These are phyloP conservation scores for Diaporthe nobilis DNA, from an alignment of 2,329 filamentous ascomycete species.

Conservation along the genomic window DNA sequence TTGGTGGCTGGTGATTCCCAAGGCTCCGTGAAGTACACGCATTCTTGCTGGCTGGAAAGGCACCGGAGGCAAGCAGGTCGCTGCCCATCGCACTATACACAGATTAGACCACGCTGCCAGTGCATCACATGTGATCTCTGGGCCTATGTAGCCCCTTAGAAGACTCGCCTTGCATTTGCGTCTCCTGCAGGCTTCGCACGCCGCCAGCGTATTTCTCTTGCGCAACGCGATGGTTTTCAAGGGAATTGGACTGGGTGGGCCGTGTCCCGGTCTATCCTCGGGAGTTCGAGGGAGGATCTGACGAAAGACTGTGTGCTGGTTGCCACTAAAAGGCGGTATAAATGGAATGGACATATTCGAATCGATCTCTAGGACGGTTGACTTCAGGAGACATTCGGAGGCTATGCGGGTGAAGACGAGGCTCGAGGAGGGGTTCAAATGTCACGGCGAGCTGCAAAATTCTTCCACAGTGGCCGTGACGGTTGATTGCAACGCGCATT, in stretches of 20 bases:
- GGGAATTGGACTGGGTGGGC: neutral
- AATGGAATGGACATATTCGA: neutral
- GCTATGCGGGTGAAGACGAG: neutral
- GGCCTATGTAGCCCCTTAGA: no score
- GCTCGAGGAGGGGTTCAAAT: neutral
- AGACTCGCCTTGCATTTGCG: constrained; percentile 2
- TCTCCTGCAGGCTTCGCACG: neutral
- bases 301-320: neutral
- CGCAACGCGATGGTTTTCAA: neutral
- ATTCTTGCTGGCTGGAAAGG: neutral
- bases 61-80: neutral
- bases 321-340: neutral
- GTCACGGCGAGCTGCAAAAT: neutral
- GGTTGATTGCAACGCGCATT: neutral
- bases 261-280: neutral
- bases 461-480: neutral
- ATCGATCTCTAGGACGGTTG: neutral
- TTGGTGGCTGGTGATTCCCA: neutral
- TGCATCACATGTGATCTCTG: neutral
- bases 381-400: no score
- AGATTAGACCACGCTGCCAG: neutral
- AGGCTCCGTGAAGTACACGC: neutral
- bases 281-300: neutral
- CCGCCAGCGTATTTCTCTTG: neutral
- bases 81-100: neutral